phyloP scores from a whole-genome alignment of 306 rosid genomes.

The Sicyos edulis region DNA sequence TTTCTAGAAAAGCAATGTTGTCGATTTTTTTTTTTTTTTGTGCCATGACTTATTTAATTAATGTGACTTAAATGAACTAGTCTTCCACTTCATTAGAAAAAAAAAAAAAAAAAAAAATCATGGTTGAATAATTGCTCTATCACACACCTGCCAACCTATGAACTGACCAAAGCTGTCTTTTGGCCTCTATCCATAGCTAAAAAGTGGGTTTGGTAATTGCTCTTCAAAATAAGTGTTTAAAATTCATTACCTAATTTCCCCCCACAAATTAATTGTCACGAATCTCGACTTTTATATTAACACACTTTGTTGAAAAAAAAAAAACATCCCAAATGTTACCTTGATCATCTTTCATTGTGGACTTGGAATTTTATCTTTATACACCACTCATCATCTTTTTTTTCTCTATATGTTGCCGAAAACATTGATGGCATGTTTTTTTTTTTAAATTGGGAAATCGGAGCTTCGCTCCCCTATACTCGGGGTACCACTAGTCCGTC shows the following conservation, averaged over 20 bases:
- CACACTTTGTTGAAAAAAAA: too few relatives aligned
- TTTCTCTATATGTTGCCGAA: too few relatives aligned
- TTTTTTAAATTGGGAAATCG: too few relatives aligned
- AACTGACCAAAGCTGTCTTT: not conserved
- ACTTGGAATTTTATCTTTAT: too few relatives aligned
- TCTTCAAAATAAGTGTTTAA: not conserved
- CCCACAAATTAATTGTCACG: not conserved
- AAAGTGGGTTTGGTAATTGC: not conserved
- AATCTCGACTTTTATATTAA: not conserved
- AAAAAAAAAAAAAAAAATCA: not conserved
- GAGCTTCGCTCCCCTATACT: too few relatives aligned
- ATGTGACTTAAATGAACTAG: not conserved
- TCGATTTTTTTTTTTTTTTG: not conserved
- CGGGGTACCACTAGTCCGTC: too few relatives aligned
- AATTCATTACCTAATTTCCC: not conserved
- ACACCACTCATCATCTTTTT: too few relatives aligned
- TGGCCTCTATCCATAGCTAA: not conserved
- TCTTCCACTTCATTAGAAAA: not conserved
- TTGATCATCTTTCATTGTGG: too few relatives aligned
- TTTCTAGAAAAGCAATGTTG: not conserved
- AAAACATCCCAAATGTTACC: not conserved
- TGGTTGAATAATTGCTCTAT: not conserved
- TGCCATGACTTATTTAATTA: not conserved
- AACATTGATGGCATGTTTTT: too few relatives aligned
- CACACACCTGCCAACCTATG: constrained; percentile 14